phyloP scores from a whole-genome alignment of 1,284 basidiomycete genomes.

The Vanrija sp. region DNA sequence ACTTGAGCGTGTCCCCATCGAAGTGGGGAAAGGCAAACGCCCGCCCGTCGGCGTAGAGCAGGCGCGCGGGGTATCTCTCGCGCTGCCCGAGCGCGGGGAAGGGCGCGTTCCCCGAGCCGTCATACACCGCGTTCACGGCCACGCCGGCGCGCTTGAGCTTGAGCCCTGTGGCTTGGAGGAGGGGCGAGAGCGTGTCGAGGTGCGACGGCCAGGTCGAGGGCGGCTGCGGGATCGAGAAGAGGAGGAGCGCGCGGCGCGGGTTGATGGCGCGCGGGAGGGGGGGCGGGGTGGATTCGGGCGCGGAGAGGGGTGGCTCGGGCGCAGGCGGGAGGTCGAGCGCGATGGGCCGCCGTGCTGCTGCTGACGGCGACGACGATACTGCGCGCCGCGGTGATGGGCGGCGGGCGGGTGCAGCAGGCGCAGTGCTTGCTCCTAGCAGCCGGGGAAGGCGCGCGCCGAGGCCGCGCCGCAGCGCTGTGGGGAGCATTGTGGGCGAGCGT shows the following conservation, averaged over 20 bases:
- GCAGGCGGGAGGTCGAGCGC: not conserved
- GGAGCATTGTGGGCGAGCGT: too few species aligned
- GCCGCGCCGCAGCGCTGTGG: too few species aligned
- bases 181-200: slow-evolving; percentile 32
- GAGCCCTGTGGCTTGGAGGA: slow-evolving; percentile 20
- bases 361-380: too few species aligned
- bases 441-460: too few species aligned
- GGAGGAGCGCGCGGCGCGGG: slow-evolving; percentile 26
- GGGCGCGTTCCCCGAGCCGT: slow-evolving; percentile 16
- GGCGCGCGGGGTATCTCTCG: slow-evolving; percentile 30
- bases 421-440: too few species aligned
- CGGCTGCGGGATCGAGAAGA: slow-evolving; percentile 36
- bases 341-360: not conserved
- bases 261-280: slow-evolving; percentile 19
- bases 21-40: slow-evolving; percentile 18
- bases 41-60: slow-evolving; percentile 36
- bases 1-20: slow-evolving; percentile 12
- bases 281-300: not conserved
- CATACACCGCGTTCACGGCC: slow-evolving; percentile 37
- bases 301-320: not conserved
- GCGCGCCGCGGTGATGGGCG: too few species aligned
- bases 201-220: slow-evolving; percentile 37
- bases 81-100: slow-evolving; percentile 7
- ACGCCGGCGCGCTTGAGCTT: slow-evolving; percentile 21
- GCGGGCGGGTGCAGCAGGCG: too few species aligned